phyloP scores from a whole-genome alignment of 495 filamentous ascomycete species.

The Cladorrhinum samala region DNA sequence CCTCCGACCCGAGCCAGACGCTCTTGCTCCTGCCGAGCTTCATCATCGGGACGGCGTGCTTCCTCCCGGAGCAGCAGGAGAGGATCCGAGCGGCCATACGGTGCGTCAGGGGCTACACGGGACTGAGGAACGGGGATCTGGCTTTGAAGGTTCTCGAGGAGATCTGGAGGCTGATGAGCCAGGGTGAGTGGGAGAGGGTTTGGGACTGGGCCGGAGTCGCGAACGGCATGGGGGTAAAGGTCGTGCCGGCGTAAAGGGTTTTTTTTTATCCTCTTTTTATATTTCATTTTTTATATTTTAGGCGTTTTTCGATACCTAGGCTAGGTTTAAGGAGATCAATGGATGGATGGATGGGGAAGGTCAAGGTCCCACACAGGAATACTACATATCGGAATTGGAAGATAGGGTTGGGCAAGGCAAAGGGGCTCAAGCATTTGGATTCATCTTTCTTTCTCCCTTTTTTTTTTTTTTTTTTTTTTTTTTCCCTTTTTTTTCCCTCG shows the following conservation, averaged over 20 bases:
- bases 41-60: conserved; percentile 81
- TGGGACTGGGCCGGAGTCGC: conserved; percentile 94
- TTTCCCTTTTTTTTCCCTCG: too few relatives aligned
- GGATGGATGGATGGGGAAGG: too few relatives aligned
- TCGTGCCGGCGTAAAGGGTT: conserved; percentile 47
- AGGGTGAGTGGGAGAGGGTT: conserved; percentile 58
- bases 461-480: too few relatives aligned
- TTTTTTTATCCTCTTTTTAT: too few relatives aligned
- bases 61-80: conserved; percentile 60
- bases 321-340: too few relatives aligned
- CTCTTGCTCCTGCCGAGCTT: conserved; percentile 86
- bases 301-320: too few relatives aligned
- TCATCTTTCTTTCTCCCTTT: too few relatives aligned
- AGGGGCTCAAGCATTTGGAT: too few relatives aligned
- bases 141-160: conserved; percentile 69
- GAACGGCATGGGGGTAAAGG: conserved; percentile 69
- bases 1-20: conserved; percentile 55
- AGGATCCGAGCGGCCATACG: conserved; percentile 63
- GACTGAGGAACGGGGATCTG: conserved; percentile 73
- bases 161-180: conserved; percentile 80
- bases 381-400: too few relatives aligned
- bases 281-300: too few relatives aligned
- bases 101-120: conserved; percentile 67
- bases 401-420: too few relatives aligned
- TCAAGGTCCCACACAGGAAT: too few relatives aligned